Evolutionary conservation across 2,329 filamentous ascomycete genomes (phyloP), one percentile per base, ranked within the genome.

Genomic region (Pseudogymnoascus sp.): DNA sequence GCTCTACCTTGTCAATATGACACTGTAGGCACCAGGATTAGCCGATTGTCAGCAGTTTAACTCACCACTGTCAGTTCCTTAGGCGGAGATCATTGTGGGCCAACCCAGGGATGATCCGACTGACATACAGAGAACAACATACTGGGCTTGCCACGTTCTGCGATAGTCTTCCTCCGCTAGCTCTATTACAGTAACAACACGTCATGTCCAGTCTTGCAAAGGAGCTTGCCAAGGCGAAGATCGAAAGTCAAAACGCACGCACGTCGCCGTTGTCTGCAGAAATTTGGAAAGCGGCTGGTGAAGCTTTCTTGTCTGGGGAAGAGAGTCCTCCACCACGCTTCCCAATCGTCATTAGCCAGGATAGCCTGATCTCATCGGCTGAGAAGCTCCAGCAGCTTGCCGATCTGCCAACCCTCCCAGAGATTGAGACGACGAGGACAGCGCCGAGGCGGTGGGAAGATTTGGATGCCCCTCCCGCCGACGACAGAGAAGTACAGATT

Each of bases 71-170:
- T 50, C 22, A 50, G 7, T 50, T 25, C 11, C 22, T 50, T n/a
- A 53, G 43, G 43, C n/a, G 43, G 25, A 53, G 43, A 53, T 53
- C 43, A 33, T 50, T 50, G 43, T n/a, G 43, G 22, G 43, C 6
- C 20, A n/a, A 11, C 14, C 25, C 43, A 50, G 22, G 11, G n/a
- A 50, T 30, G 5, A 28, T 28, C 41, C 5, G 22, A 4, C 22
- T 47, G 6, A 25, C 41, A 43, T 28, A n/a, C 22, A 6, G 14
- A 50, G 25, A 15, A 28, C 43, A 14, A 11, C 14, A 50, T 50
- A 30, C 43, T 25, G 28, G 14, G 22, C 43, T 50, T 30, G 6
- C 28, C 8, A 30, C 43, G 11, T 30, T 28, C 22, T 15, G 25
- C 22, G 22, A 9, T 50, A 7, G 14, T 50, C 43, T 50, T 4